A percentile compares a stretch with the other conserved stretches of the same genome.
phyloP scores from a whole-genome alignment of 1,284 basidiomycete genomes.

The Sanghuangporus weigelae region DNA sequence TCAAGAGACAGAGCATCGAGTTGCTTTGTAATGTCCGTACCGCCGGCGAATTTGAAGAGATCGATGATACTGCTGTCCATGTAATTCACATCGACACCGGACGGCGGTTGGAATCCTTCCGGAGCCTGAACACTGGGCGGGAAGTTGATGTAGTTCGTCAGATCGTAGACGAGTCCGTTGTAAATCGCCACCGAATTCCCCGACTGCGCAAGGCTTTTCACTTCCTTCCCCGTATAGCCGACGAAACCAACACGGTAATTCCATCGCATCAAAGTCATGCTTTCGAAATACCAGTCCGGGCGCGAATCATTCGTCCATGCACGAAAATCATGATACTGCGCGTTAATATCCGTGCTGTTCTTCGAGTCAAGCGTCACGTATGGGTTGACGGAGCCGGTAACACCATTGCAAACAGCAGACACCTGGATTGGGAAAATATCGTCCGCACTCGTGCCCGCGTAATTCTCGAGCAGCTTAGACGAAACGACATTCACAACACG shows the following conservation, averaged over 20 bases:
- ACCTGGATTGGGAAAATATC: conserved; percentile 95
- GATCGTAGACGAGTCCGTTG: conserved; percentile 82
- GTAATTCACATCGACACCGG: conserved; percentile 62
- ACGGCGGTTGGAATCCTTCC: conserved; percentile 52
- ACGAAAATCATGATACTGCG: conserved; percentile 96
- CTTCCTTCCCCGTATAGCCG: conserved; percentile 79
- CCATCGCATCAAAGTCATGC: conserved; percentile 87
- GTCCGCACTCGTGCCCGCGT: conserved; percentile 77
- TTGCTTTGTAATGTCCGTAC: conserved; percentile 80
- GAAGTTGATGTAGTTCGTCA: conserved; percentile 73
- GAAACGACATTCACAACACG: conserved; percentile 74
- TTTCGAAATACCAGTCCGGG: conserved; percentile 97
- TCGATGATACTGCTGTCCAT: conserved; percentile 73
- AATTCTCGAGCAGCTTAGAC: conserved; percentile 70
- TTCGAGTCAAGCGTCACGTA: conserved; percentile 77
- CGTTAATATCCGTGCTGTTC: conserved; percentile 78
- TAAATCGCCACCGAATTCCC: conserved; percentile 76
- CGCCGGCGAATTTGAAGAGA: conserved; percentile 81
- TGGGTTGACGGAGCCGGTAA: conserved; percentile 76
- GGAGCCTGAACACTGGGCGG: conserved; percentile 58
- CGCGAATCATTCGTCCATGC: conserved; percentile 81
- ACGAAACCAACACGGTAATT: conserved; percentile 85
- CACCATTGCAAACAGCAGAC: conserved; percentile 88
- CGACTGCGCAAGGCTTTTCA: conserved; percentile 65
- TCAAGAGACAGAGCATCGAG: conserved; percentile 69